These are phyloP conservation scores for Carex myosuroides DNA, from an alignment of 176 grass and related monocot species.

Conservation along the genomic window DNA sequence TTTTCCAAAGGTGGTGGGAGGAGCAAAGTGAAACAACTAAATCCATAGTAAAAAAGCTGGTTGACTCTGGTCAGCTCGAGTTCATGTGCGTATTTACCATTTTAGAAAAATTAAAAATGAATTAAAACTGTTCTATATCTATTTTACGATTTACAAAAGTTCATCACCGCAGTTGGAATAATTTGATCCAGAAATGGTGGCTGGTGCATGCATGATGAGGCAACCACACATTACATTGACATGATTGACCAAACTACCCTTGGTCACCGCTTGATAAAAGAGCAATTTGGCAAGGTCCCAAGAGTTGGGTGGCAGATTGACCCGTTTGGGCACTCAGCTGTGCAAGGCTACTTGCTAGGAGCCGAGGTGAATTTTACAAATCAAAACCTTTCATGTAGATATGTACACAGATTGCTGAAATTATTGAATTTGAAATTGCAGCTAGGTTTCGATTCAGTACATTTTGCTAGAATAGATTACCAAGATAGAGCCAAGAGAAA, in stretches of 20 bases:
- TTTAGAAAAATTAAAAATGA: neutral
- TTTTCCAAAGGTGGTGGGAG: constrained; percentile 97
- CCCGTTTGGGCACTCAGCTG: constrained; percentile 88
- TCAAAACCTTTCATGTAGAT: constrained; percentile 18
- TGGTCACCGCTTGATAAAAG: constrained; percentile 71
- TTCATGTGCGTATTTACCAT: constrained; percentile 57
- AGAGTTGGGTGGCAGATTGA: constrained; percentile 94
- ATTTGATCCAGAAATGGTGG: constrained; percentile 74
- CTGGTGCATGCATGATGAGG: constrained; percentile 99
- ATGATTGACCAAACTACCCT: constrained; percentile 99
- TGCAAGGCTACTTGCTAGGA: constrained; percentile 86
- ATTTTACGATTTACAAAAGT: neutral
- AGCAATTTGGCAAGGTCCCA: constrained; percentile 72
- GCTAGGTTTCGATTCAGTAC: constrained; percentile 86
- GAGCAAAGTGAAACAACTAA: constrained; percentile 63
- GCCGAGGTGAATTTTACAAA: constrained; percentile 47
- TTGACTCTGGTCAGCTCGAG: constrained; percentile 71
- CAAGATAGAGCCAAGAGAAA: constrained; percentile 70
- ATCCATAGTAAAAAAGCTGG: constrained; percentile 45
- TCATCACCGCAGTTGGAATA: neutral
- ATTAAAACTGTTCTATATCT: constrained; percentile 6
- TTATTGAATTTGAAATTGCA: constrained; percentile 31
- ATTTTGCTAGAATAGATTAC: constrained; percentile 98
- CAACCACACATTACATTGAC: constrained; percentile 81
- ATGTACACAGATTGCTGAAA: neutral